Conservation (phyloP, 2,329 filamentous ascomycete species). For the Stromatinia cepivora region DNA sequence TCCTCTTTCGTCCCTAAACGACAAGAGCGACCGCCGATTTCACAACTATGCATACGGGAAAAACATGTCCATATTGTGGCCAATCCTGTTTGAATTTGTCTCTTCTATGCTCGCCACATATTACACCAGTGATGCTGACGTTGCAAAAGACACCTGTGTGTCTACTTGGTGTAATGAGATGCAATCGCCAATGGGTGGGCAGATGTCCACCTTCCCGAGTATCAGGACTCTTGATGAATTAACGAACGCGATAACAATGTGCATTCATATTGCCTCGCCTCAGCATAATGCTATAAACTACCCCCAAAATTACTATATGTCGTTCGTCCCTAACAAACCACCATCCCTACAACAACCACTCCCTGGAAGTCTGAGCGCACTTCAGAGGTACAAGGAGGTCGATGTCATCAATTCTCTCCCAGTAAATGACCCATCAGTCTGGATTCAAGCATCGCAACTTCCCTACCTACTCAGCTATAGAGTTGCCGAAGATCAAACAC, state of each 20-base stretch:
- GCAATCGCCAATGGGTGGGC: constrained; percentile 41
- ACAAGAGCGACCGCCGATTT: constrained; percentile 42
- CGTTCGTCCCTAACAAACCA: constrained; percentile 50
- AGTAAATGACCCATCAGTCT: constrained; percentile 46
- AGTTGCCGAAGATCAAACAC: constrained; percentile 45
- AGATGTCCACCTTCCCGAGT: constrained; percentile 47
- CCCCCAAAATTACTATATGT: constrained; percentile 52
- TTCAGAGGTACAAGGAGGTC: constrained; percentile 17
- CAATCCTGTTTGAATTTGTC: constrained; percentile 47
- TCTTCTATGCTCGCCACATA: constrained; percentile 42
- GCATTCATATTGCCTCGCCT: constrained; percentile 53
- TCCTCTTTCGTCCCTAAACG: constrained; percentile 40
- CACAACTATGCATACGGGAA: constrained; percentile 52
- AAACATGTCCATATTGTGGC: constrained; percentile 50
- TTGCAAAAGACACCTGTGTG: constrained; percentile 42
- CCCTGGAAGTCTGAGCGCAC: constrained; percentile 34
- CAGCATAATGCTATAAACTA: constrained; percentile 55
- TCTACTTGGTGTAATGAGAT: constrained; percentile 47
- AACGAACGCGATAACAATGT: constrained; percentile 51
- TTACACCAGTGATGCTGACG: constrained; percentile 41
- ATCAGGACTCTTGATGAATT: constrained; percentile 47
- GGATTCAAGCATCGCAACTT: constrained; percentile 49
- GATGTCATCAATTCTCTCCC: constrained; percentile 43
- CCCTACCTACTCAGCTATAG: constrained; percentile 49
- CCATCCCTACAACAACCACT: constrained; percentile 43